phyloP scores from a whole-genome alignment of 176 grass and related monocot species.

The Cocos nucifera region DNA sequence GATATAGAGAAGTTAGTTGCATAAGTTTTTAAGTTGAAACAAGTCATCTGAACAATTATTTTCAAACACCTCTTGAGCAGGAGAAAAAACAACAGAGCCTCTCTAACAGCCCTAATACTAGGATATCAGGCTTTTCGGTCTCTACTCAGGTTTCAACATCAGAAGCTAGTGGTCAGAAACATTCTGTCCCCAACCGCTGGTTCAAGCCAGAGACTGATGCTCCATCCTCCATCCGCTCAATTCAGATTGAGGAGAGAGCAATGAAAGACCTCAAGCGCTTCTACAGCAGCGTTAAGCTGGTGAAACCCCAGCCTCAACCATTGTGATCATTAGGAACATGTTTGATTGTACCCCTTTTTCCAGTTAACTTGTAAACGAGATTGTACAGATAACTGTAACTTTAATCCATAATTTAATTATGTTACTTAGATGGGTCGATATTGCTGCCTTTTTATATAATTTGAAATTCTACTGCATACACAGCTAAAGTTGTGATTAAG shows the following conservation, averaged over 20 bases:
- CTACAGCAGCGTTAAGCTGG: slow-evolving; percentile 81
- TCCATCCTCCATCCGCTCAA: slow-evolving; percentile 85
- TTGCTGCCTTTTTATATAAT: no score
- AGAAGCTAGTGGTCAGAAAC: slow-evolving; percentile 42
- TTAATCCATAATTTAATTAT: not conserved
- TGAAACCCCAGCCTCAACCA: slow-evolving; percentile 57
- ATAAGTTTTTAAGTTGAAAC: no score
- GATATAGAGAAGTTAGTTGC: no score
- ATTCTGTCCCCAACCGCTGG: slow-evolving; percentile 73
- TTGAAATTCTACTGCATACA: no score
- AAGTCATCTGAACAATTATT: not conserved
- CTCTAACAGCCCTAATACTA: slow-evolving; percentile 65
- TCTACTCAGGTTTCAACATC: slow-evolving; percentile 24
- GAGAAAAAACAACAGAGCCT: slow-evolving; percentile 58
- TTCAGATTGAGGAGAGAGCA: slow-evolving; percentile 93
- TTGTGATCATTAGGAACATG: slow-evolving; percentile 2
- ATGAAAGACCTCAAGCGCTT: slow-evolving; percentile 98
- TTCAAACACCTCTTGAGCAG: slow-evolving; percentile 19
- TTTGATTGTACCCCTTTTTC: slow-evolving; percentile 20
- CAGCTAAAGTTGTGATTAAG: no score
- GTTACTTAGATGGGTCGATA: no score
- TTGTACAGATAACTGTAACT: slow-evolving; percentile 45
- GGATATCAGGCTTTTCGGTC: slow-evolving; percentile 67
- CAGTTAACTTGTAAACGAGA: slow-evolving; percentile 44
- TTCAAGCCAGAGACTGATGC: slow-evolving; percentile 71